Conservation (phyloP, 805 yeast genomes). For the Middelhovenomyces tepae region DNA sequence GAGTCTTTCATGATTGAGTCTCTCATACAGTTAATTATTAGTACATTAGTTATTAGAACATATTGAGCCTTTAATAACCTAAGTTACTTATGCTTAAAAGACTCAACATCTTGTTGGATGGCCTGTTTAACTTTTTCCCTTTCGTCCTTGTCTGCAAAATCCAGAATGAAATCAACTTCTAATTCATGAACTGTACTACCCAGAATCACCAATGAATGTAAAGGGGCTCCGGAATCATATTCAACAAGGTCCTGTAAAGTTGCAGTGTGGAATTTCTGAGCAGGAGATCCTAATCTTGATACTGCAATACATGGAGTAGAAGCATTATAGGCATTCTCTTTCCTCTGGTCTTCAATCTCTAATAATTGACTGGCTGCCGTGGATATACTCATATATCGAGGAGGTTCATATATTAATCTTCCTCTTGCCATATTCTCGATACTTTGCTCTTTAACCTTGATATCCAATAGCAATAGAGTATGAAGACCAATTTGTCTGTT, state of each 20-base stretch:
- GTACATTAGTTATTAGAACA: not conserved
- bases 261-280: slow-evolving; percentile 76
- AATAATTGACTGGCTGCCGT: slow-evolving; percentile 83
- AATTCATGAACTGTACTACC: slow-evolving; percentile 92
- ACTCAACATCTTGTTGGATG: slow-evolving; percentile 32
- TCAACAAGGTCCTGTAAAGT: slow-evolving; percentile 67
- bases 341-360: slow-evolving; percentile 75
- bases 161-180: slow-evolving; percentile 76
- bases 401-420: slow-evolving; percentile 87
- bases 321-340: slow-evolving; percentile 71
- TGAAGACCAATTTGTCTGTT: slow-evolving; percentile 87
- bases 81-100: slow-evolving; percentile 18
- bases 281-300: slow-evolving; percentile 82
- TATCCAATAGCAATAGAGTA: slow-evolving; percentile 79
- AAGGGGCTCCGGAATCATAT: slow-evolving; percentile 89
- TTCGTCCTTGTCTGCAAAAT: slow-evolving; percentile 51
- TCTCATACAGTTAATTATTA: not conserved
- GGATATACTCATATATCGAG: slow-evolving; percentile 87
- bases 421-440: slow-evolving; percentile 92
- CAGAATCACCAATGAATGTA: slow-evolving; percentile 81
- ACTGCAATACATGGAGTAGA: slow-evolving; percentile 91
- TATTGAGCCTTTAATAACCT: not conserved
- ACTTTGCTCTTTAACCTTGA: slow-evolving; percentile 95
- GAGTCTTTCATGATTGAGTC: not conserved
- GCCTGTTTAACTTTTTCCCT: slow-evolving; percentile 39